These are phyloP conservation scores for Ascochyta koolunga DNA, from an alignment of 2,329 filamentous ascomycete genomes.

Conservation along the genomic window DNA sequence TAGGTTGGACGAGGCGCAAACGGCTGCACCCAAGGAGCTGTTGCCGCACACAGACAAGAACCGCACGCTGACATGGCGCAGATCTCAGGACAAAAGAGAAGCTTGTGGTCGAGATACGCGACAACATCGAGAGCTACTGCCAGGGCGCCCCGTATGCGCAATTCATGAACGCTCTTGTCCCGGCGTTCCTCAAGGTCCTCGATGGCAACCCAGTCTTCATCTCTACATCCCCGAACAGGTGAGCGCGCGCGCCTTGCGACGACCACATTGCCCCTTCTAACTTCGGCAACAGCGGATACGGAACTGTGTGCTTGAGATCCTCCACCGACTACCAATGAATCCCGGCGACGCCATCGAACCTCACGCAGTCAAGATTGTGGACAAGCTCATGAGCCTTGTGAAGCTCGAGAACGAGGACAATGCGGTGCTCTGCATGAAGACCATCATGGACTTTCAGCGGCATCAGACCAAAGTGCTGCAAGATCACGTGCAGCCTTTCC, in stretches of 20 bases:
- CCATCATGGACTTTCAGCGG: slow-evolving; percentile 93
- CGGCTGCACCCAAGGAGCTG: slow-evolving; percentile 3
- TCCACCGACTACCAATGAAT: slow-evolving; percentile 81
- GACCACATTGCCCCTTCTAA: slow-evolving; percentile 17
- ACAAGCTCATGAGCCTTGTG: slow-evolving; percentile 86
- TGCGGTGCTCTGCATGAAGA: slow-evolving; percentile 97
- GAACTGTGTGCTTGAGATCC: slow-evolving; percentile 90
- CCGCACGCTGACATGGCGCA: slow-evolving; percentile 50
- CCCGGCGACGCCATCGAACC: slow-evolving; percentile 83
- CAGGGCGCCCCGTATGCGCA: slow-evolving; percentile 75
- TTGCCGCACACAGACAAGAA: neutral
- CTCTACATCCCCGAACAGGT: slow-evolving; percentile 87
- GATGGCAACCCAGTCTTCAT: slow-evolving; percentile 88
- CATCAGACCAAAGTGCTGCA: slow-evolving; percentile 84
- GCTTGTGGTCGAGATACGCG: slow-evolving; percentile 83
- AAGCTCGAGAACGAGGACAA: slow-evolving; percentile 97
- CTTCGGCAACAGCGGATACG: slow-evolving; percentile 70
- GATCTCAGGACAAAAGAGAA: slow-evolving; percentile 83
- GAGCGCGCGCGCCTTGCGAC: slow-evolving; percentile 38
- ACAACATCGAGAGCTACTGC: slow-evolving; percentile 89
- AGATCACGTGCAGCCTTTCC: slow-evolving; percentile 85
- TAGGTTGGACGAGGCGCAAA: neutral
- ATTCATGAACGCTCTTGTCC: slow-evolving; percentile 88
- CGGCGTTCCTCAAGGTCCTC: slow-evolving; percentile 84
- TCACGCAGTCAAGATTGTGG: slow-evolving; percentile 86